These are phyloP conservation scores for Candida insectorum DNA, from an alignment of 805 yeast species.

Conservation along the genomic window DNA sequence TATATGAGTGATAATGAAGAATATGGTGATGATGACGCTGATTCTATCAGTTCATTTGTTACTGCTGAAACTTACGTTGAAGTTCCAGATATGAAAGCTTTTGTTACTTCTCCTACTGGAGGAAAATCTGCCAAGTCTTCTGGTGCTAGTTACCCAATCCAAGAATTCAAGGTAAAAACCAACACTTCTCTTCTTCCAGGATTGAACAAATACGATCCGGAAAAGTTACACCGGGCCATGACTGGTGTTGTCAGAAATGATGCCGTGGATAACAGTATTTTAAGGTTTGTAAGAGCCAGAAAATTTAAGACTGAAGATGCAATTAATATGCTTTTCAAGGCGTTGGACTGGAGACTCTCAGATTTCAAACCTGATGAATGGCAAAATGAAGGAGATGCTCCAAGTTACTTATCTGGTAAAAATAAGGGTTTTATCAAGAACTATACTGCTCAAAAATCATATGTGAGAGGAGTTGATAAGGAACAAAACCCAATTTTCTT, in stretches of 20 bases:
- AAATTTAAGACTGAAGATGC: conserved; percentile 75
- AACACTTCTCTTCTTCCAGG: conserved; percentile 44
- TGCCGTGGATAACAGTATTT: conserved; percentile 71
- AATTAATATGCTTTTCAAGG: conserved; percentile 65
- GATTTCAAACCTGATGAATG: conserved; percentile 60
- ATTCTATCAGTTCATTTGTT: conserved; percentile 29
- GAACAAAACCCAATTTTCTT: conserved; percentile 75
- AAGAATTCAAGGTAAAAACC: conserved; percentile 14
- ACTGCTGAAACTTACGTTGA: conserved; percentile 27
- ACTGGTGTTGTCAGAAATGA: conserved; percentile 51
- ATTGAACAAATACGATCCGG: conserved; percentile 50
- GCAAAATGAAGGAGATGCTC: conserved; percentile 70
- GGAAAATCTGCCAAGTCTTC: not conserved
- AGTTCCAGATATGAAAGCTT: conserved; percentile 11
- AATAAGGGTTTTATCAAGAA: conserved; percentile 50
- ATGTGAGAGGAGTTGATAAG: conserved; percentile 70
- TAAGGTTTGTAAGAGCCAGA: conserved; percentile 82
- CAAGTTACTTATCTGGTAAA: conserved; percentile 41
- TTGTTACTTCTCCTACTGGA: conserved; percentile 3
- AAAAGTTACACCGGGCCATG: conserved; percentile 50
- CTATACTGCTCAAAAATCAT: conserved; percentile 65
- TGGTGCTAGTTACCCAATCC: conserved; percentile 3
- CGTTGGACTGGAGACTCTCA: conserved; percentile 71
- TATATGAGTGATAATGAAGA: conserved; percentile 17
- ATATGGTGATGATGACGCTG: conserved; percentile 13